Conservation (phyloP, 768 basidiomycete species). For the Termitomyces eurrhizus region DNA sequence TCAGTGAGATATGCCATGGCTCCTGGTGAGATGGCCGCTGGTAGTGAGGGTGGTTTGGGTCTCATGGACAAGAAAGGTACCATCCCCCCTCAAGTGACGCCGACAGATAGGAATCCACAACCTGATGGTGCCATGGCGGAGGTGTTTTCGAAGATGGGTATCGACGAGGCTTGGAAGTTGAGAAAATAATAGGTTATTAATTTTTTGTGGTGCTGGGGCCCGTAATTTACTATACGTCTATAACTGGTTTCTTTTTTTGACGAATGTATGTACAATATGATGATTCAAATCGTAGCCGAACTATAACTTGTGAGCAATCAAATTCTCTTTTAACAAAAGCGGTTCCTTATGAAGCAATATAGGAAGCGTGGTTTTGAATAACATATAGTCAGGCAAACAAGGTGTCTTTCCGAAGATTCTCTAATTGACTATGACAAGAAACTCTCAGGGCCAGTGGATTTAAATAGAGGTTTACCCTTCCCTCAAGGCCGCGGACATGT, state of each 20-base stretch:
- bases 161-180: conserved; percentile 44
- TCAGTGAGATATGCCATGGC: conserved; percentile 38
- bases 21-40: conserved; percentile 45
- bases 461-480: background rate
- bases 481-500: no score
- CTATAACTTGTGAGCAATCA: background rate
- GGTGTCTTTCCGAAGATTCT: background rate
- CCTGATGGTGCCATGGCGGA: conserved; percentile 40
- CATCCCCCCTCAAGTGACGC: conserved; percentile 29
- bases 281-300: background rate
- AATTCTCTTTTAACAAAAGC: background rate
- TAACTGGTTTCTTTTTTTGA: background rate
- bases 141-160: conserved; percentile 42
- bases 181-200: conserved; percentile 38
- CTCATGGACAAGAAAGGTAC: conserved; percentile 40
- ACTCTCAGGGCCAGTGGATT: background rate
- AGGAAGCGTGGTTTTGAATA: background rate
- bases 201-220: conserved; percentile 2
- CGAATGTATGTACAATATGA: background rate
- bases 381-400: background rate
- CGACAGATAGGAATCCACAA: conserved; percentile 44
- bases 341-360: background rate
- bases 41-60: conserved; percentile 37
- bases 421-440: background rate
- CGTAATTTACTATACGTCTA: background rate